A percentile compares a stretch with the other conserved stretches of the same genome.
These are phyloP conservation scores for Colletotrichum abscissum DNA, from an alignment of 2,329 filamentous ascomycete genomes.

Conservation along the genomic window DNA sequence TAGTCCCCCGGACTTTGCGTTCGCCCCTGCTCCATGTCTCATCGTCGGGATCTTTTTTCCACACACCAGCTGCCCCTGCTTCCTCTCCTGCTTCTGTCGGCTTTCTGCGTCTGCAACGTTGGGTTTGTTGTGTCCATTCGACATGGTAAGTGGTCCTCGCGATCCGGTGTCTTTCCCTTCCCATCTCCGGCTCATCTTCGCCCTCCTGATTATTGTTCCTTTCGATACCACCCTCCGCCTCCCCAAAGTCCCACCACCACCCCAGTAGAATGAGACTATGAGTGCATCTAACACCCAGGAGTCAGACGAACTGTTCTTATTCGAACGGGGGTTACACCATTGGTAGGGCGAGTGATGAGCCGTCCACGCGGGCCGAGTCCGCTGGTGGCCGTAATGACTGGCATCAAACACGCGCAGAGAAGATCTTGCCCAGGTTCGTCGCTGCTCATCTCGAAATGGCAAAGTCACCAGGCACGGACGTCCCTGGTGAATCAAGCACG, in stretches of 20 bases:
- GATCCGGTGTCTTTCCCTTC: neutral
- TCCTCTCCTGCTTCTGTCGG: neutral
- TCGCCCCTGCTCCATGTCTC: slow-evolving; percentile 25
- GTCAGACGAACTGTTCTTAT: slow-evolving; percentile 11
- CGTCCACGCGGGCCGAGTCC: slow-evolving; percentile 22
- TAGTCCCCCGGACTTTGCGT: slow-evolving; percentile 15
- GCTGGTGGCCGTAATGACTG: slow-evolving; percentile 16
- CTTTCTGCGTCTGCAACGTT: neutral
- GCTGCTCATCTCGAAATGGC: slow-evolving; percentile 5
- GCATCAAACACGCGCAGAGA: slow-evolving; percentile 13
- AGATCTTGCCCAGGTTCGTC: slow-evolving; percentile 29
- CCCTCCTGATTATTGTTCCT: neutral
- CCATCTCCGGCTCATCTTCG: neutral
- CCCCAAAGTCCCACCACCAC: neutral
- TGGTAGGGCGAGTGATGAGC: neutral
- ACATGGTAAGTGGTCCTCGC: neutral
- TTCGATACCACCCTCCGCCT: neutral
- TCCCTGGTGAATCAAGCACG: slow-evolving; percentile 21
- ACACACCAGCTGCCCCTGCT: neutral
- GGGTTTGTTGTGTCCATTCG: neutral
- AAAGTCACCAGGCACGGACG: slow-evolving; percentile 21
- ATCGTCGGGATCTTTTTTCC: neutral
- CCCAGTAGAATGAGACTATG: neutral
- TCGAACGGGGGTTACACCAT: neutral
- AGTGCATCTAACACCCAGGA: slow-evolving; percentile 3